Percentiles rank a stretch among this genome's conserved stretches.
These are phyloP conservation scores for Dipodascus albidus DNA, from an alignment of 805 yeast species.

Conservation along the genomic window DNA sequence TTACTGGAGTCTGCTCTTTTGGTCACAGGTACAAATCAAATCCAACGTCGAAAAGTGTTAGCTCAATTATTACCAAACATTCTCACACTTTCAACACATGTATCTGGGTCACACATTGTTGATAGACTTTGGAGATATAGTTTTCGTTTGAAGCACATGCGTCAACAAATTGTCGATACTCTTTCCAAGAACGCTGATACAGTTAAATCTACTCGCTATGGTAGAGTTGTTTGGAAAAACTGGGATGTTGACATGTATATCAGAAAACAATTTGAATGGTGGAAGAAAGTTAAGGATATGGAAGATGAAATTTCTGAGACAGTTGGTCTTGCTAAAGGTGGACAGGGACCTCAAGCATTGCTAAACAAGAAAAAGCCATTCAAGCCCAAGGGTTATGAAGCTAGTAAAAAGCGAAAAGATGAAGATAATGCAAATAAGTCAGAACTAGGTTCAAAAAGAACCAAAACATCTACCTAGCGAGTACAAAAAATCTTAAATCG, in stretches of 20 bases:
- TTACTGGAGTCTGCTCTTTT: not conserved
- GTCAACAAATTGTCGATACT: constrained; percentile 73
- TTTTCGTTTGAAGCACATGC: constrained; percentile 62
- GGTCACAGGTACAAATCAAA: constrained; percentile 8
- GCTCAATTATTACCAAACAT: constrained; percentile 48
- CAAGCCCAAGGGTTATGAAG: not conserved
- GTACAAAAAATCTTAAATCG: no score
- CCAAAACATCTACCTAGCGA: not conserved
- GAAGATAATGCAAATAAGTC: not conserved
- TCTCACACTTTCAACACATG: constrained; percentile 59
- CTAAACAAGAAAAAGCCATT: not conserved
- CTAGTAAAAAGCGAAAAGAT: not conserved
- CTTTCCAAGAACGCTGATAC: constrained; percentile 44
- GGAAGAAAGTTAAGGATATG: constrained; percentile 27
- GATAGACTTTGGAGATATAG: constrained; percentile 80
- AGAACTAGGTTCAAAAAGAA: not conserved
- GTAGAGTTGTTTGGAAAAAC: constrained; percentile 88
- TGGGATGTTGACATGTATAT: constrained; percentile 78
- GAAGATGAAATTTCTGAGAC: constrained; percentile 19
- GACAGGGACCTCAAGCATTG: not conserved
- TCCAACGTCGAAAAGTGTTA: constrained; percentile 56
- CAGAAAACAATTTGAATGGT: constrained; percentile 79
- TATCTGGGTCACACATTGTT: constrained; percentile 84
- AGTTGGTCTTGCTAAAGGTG: constrained; percentile 1
- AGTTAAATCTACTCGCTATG: constrained; percentile 79